These are phyloP conservation scores for Gracilariopsis chorda DNA, from an alignment of 23 red algal species.

Conservation along the genomic window DNA sequence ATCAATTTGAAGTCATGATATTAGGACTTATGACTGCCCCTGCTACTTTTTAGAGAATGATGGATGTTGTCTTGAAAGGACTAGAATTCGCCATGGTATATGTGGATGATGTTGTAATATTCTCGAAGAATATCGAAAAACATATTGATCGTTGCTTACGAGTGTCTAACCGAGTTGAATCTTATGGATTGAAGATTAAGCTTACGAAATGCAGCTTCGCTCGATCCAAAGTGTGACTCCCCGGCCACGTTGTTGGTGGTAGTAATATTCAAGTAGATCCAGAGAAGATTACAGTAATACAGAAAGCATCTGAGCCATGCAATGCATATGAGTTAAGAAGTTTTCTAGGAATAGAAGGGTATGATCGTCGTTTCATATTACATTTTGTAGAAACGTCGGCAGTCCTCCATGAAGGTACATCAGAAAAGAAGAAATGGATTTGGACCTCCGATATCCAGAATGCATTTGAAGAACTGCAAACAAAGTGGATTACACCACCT, in stretches of 20 bases:
- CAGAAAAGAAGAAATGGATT: background rate
- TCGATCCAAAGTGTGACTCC: background rate
- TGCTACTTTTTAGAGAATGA: slow-evolving; percentile 2
- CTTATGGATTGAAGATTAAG: background rate
- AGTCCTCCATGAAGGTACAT: background rate
- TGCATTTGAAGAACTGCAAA: background rate
- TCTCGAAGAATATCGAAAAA: background rate
- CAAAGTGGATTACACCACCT: background rate
- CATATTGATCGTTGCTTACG: background rate
- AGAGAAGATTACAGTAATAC: background rate
- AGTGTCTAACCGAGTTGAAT: background rate
- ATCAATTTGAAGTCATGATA: background rate
- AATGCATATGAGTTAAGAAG: background rate
- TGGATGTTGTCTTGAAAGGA: background rate
- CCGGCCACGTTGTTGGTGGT: background rate
- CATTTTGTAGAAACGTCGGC: background rate
- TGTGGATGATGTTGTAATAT: background rate
- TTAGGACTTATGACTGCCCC: background rate
- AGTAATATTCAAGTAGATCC: background rate
- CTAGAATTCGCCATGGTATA: background rate
- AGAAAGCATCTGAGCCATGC: background rate
- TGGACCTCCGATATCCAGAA: background rate
- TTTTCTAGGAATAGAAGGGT: background rate
- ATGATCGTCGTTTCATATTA: background rate
- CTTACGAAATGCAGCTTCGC: background rate